Percentiles rank a stretch among this genome's conserved stretches.
Evolutionary conservation across 2,329 filamentous ascomycete species (phyloP).

Genomic region (Fusarium staphyleae): DNA sequence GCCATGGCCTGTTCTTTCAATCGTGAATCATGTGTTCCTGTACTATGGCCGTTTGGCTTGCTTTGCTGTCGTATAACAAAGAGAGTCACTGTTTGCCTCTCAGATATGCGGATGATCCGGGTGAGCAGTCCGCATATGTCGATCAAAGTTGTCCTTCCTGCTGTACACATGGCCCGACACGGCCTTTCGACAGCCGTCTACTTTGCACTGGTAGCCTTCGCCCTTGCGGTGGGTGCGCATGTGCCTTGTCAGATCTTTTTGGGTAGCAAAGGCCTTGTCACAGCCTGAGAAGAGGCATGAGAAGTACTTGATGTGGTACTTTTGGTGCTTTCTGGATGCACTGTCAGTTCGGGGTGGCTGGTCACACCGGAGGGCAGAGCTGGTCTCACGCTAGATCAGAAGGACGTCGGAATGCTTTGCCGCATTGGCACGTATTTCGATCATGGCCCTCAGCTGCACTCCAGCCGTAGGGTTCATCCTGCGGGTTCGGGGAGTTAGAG

Average conservation of each 20-base stretch:
- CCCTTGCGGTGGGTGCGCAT: constrained; percentile 40
- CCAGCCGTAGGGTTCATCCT: constrained; percentile 33
- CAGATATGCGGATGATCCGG: constrained; percentile 37
- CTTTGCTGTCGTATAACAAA: constrained; percentile 20
- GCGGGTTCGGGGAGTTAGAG: constrained; percentile 33
- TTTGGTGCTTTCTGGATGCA: constrained; percentile 37
- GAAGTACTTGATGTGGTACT: constrained; percentile 42
- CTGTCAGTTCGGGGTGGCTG: constrained; percentile 6
- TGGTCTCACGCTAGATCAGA: constrained; percentile 39
- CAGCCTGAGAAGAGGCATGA: constrained; percentile 38
- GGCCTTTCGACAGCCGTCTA: constrained; percentile 40
- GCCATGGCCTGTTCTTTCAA: no score
- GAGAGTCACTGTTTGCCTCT: constrained; percentile 34
- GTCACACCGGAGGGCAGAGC: background rate
- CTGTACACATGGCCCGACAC: constrained; percentile 41
- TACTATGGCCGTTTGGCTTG: background rate
- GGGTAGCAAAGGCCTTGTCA: constrained; percentile 39
- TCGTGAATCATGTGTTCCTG: no score
- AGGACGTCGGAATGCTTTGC: constrained; percentile 39
- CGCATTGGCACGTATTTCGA: constrained; percentile 34
- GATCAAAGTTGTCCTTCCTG: constrained; percentile 41
- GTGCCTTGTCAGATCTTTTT: constrained; percentile 39
- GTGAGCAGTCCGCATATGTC: constrained; percentile 41
- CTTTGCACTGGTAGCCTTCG: constrained; percentile 38
- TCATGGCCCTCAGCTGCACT: constrained; percentile 21